These are phyloP conservation scores for Metschnikowia cubensis DNA, from an alignment of 805 yeast species.

Conservation along the genomic window DNA sequence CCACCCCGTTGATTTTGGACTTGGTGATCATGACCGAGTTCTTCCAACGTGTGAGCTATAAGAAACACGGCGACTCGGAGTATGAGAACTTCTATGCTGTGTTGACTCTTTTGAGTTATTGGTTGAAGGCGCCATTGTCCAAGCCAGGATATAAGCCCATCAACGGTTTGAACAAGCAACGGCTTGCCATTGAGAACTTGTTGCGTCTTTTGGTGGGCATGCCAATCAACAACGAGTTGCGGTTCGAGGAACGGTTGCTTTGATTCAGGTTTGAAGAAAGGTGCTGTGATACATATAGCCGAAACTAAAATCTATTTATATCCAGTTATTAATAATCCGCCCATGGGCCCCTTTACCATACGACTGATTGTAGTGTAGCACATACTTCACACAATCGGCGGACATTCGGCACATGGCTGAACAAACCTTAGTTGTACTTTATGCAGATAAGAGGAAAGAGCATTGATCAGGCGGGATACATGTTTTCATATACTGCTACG, in stretches of 20 bases:
- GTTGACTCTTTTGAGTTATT: conserved; percentile 80
- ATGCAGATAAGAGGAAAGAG: too few species aligned
- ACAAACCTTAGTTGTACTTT: too few species aligned
- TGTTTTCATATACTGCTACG: too few species aligned
- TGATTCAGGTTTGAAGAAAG: conserved; percentile 11
- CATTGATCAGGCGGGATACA: too few species aligned
- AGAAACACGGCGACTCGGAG: conserved; percentile 45
- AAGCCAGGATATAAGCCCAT: conserved; percentile 88
- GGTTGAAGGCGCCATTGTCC: conserved; percentile 95
- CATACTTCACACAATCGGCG: too few species aligned
- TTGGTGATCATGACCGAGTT: conserved; percentile 87
- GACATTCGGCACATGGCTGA: too few species aligned
- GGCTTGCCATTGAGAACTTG: conserved; percentile 87
- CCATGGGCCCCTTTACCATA: too few species aligned
- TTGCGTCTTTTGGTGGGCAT: conserved; percentile 86
- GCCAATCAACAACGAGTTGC: conserved; percentile 84
- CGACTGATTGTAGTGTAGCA: too few species aligned
- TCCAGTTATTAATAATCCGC: too few species aligned
- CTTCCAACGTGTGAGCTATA: conserved; percentile 79
- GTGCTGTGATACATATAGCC: too few species aligned
- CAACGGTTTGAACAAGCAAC: conserved; percentile 92
- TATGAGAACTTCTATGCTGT: conserved; percentile 78
- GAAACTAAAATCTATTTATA: too few species aligned
- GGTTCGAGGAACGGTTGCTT: conserved; percentile 85
- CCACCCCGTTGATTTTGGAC: conserved; percentile 92